Percentiles rank a stretch among this genome's conserved stretches.
phyloP scores from a whole-genome alignment of 768 basidiomycete species.

The Artomyces pyxidatus region DNA sequence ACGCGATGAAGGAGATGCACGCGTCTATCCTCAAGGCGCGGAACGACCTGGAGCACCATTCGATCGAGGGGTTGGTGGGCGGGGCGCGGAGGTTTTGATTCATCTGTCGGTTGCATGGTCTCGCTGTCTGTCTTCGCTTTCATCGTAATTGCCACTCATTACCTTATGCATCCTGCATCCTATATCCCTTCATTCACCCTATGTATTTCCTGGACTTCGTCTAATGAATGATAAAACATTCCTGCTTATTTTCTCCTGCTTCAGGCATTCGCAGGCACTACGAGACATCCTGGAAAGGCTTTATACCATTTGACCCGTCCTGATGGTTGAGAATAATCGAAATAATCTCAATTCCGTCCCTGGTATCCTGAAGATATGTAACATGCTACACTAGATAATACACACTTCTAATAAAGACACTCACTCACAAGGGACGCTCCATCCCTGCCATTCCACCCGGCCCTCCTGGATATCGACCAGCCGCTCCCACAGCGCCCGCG shows the following conservation, averaged over 20 bases:
- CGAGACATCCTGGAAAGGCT: too few relatives aligned
- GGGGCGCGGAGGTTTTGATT: conserved; percentile 46
- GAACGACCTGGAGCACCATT: conserved; percentile 93
- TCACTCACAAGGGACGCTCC: conserved; percentile 43
- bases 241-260: too few relatives aligned
- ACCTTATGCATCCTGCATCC: neutral
- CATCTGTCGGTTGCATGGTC: neutral
- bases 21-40: conserved; percentile 86
- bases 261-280: too few relatives aligned
- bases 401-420: conserved; percentile 8
- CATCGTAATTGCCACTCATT: neutral
- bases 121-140: neutral
- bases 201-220: neutral
- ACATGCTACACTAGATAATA: conserved; percentile 12
- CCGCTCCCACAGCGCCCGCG: conserved; percentile 59
- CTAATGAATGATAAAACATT: neutral
- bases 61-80: conserved; percentile 82
- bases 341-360: conserved; percentile 5
- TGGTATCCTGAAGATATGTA: neutral
- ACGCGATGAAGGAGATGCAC: conserved; percentile 97
- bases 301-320: too few relatives aligned
- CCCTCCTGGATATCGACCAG: conserved; percentile 78
- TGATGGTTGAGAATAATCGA: neutral
- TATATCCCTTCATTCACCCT: neutral
- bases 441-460: conserved; percentile 47